Evolutionary conservation across 208 protist genomes (phyloP), one percentile per base, ranked within the genome.

Genomic region (Herpetomonas tarakana): DNA sequence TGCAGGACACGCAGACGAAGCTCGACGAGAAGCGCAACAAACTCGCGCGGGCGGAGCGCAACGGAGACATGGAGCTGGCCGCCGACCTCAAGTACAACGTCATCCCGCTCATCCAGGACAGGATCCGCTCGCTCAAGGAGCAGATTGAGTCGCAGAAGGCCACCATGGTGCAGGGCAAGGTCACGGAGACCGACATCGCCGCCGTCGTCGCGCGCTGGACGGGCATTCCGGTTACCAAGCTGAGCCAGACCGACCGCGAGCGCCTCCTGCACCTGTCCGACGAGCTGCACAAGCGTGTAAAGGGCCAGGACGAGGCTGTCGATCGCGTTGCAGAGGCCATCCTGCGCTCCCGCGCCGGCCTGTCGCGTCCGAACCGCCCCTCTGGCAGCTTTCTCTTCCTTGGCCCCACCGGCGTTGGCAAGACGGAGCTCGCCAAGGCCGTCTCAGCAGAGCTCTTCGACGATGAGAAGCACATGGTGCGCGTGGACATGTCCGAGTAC

Each of bases 401-500:
- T 9, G 98, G 98, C 35, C 91, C 96, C 46, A 98, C 97, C 31
- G 98, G 97, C 56, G 80, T 94, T 2, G 93, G 92, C 18, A 97
- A 99, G 86, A 99, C 98, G 26, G 96, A 98, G 67, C 68, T 99
- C 26, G 93, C 90, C 63, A 99, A 99, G 76, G 75, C 91, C 45
- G 77, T 99, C 2, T 94, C 97, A 1, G 70, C 71, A 52, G 86
- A 97, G 24, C 86, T 99, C 18, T 99, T 99, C 60, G 97, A 99
- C 74, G 86, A 97, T 52, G 98, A 99, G 30, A 83, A 94, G 9
- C 81, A 91, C 57, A 98, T 99, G 27, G 87, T 98, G 29, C 87
- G 98, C 24, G 96, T 99, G 54, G 98, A 99, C 85, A 99, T 99
- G 98, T 94, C 78, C 58, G 98, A 99, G 82, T 99, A 99, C 83